Conservation (phyloP, 805 yeast genomes). For the Ogataea corticis region DNA sequence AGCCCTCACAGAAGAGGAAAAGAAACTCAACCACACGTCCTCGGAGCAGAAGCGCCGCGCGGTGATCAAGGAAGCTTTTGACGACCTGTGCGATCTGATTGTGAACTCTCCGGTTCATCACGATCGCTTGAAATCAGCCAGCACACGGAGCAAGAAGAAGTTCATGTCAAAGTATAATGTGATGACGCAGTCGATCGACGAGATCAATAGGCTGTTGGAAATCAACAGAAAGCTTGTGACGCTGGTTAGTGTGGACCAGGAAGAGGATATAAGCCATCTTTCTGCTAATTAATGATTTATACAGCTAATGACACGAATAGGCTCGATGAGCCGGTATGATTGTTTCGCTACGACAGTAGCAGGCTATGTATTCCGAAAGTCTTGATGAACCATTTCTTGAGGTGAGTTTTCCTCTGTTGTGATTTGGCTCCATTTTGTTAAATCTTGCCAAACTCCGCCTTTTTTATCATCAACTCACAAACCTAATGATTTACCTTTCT, state of each 20-base stretch:
- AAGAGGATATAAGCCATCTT: constrained; percentile 6
- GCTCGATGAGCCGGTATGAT: background rate
- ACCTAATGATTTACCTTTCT: no score
- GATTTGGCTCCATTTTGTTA: no score
- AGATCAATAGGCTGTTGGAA: constrained; percentile 27
- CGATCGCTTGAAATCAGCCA: constrained; percentile 7
- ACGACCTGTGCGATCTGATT: constrained; percentile 33
- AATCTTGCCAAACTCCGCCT: no score
- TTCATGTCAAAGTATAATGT: constrained; percentile 30
- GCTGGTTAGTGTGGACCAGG: constrained; percentile 10
- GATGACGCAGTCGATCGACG: constrained; percentile 32
- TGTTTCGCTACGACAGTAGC: no score
- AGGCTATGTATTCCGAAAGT: no score
- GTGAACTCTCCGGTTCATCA: constrained; percentile 16
- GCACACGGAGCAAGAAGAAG: constrained; percentile 23
- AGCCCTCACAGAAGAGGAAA: constrained; percentile 34
- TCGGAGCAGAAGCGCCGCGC: constrained; percentile 42
- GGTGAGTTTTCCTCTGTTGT: no score
- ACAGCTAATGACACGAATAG: background rate
- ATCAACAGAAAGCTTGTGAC: constrained; percentile 19
- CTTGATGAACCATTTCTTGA: no score
- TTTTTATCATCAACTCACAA: no score
- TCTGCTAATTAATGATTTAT: constrained; percentile 3
- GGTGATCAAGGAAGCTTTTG: constrained; percentile 39
- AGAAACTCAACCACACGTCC: constrained; percentile 39